Base-by-base conservation (phyloP, 179 eudicot genomes). In the Amaranthus tricolor region DNA sequence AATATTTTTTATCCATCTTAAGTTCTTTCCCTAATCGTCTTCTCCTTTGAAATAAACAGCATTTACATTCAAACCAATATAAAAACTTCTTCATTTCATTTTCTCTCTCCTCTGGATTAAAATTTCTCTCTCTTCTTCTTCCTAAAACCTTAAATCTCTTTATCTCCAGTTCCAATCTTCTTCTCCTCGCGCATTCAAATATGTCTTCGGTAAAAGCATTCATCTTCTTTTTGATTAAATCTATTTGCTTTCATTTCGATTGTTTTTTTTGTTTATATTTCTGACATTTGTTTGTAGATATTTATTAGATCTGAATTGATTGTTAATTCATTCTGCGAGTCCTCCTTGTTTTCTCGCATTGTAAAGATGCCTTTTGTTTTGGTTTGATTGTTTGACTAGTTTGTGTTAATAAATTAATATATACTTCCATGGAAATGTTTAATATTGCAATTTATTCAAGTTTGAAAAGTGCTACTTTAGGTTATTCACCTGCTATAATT, bases 161-260 rank as follows among this genome's bases (percentile, higher is more conserved):
- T 24, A 48, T 21, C 54, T 59, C 54, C 48, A 55, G 21, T 53
- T 9, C 19, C 31, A 43, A 2, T 21, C 7, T 44, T 49, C 11
- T 44, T n/a, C 21, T 16, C 9, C 66, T 2, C 55, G 68, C 60
- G 0, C 15, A 5, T 76, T 69, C 78, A 54, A 82, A 54, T 43
- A 82, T 82, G 85, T 79, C 40, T 31, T 31, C 82, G 85, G 85
- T 79, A 64, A 31, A 31, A 79, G 77, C 14, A 51, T 63, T 76
- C 73, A 61, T 76, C 52, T 19, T 51, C 49, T 6, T 3, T 6
- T 47, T 48, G n/a, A 7, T 21, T 72, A 13, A 13, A 10, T 19
- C 9, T 55, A 6, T 31, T 70, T 40, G 21, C 19, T 40, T 69
- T 20, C 8, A 14, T 59, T 60, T 14, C 55, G 62, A 57, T 55